Conservation (phyloP, 768 basidiomycete species). For the Macrocybe gigantea region DNA sequence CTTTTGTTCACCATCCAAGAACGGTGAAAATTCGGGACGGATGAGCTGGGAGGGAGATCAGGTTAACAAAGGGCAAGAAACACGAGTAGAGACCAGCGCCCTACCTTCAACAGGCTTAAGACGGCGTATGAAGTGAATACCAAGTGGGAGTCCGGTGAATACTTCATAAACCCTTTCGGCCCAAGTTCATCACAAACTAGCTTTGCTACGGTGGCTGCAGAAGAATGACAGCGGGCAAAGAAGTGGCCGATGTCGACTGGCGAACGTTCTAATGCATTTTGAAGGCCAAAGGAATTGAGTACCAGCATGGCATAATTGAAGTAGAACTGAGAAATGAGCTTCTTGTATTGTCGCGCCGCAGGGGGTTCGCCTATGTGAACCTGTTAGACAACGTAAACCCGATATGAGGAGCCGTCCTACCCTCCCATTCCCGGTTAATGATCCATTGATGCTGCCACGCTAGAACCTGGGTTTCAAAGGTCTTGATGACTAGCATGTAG, state of each 20-base stretch:
- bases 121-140: constrained; percentile 93
- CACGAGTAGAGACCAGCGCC: constrained; percentile 10
- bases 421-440: constrained; percentile 21
- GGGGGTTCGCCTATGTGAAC: constrained; percentile 18
- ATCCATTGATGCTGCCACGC: constrained; percentile 56
- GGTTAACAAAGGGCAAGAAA: constrained; percentile 2
- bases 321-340: constrained; percentile 63
- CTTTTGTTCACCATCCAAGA: constrained; percentile 67
- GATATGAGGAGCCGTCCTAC: constrained; percentile 18
- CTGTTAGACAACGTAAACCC: background rate
- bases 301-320: constrained; percentile 84
- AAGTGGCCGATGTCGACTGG: constrained; percentile 76
- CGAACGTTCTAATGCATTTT: constrained; percentile 85
- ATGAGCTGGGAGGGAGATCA: constrained; percentile 49
- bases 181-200: constrained; percentile 77
- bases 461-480: constrained; percentile 74
- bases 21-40: constrained; percentile 76
- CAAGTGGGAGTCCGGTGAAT: constrained; percentile 86
- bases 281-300: constrained; percentile 92
- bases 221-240: constrained; percentile 71
- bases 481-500: constrained; percentile 78
- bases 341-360: constrained; percentile 34
- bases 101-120: constrained; percentile 84
- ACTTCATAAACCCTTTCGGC: constrained; percentile 70
- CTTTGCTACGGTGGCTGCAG: constrained; percentile 63